phyloP scores from a whole-genome alignment of 2,329 filamentous ascomycete species.

The Orbilia javanica region DNA sequence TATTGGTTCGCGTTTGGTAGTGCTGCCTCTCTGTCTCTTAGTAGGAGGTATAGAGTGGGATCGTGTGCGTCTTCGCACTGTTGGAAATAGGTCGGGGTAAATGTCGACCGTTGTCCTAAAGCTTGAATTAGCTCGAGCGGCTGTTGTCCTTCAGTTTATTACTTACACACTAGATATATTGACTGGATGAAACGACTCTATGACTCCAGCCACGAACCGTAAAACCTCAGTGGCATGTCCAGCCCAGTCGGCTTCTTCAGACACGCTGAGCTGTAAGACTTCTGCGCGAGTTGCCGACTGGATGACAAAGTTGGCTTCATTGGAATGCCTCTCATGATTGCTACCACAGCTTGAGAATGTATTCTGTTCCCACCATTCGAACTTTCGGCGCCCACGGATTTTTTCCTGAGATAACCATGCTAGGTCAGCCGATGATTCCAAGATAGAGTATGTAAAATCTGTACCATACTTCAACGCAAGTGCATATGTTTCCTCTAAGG shows the following conservation, averaged over 20 bases:
- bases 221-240: slow-evolving; percentile 21
- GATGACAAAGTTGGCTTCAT: slow-evolving; percentile 13
- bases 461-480: slow-evolving; percentile 5
- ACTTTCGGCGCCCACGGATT: slow-evolving; percentile 17
- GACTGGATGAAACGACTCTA: not conserved
- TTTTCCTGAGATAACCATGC: slow-evolving; percentile 5
- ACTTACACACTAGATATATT: slow-evolving; percentile 20
- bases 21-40: not conserved
- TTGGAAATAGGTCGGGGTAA: slow-evolving; percentile 10
- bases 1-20: not conserved
- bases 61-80: not conserved
- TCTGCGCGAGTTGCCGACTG: not conserved
- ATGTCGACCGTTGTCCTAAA: slow-evolving; percentile 13
- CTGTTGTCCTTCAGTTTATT: not conserved
- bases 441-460: not conserved
- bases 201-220: not conserved
- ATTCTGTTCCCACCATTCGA: slow-evolving; percentile 7
- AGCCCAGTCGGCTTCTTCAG: slow-evolving; percentile 16
- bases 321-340: not conserved
- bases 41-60: not conserved
- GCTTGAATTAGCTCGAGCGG: slow-evolving; percentile 1
- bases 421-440: not conserved
- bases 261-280: not conserved
- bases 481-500: slow-evolving; percentile 20
- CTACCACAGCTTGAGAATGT: not conserved